phyloP scores from a whole-genome alignment of 805 yeast species.

The Priceomyces melissophilus region DNA sequence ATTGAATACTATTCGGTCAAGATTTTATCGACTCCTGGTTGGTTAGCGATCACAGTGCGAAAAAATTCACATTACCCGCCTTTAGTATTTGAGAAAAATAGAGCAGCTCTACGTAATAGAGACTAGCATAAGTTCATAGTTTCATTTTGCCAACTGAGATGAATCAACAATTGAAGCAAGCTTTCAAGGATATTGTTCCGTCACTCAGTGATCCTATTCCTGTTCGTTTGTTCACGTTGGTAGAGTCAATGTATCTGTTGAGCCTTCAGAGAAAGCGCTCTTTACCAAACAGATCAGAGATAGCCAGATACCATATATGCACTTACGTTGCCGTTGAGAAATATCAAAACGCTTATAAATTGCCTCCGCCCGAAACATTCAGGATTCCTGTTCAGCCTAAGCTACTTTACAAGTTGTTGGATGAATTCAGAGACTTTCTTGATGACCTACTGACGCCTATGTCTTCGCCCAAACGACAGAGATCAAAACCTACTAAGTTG shows the following conservation, averaged over 20 bases:
- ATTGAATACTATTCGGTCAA: too few species aligned
- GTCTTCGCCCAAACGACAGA: constrained; percentile 17
- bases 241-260: constrained; percentile 46
- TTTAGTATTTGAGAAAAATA: constrained; percentile 15
- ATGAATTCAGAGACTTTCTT: constrained; percentile 42
- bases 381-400: constrained; percentile 58
- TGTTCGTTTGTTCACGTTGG: constrained; percentile 32
- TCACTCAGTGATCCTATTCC: constrained; percentile 45
- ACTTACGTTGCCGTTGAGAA: constrained; percentile 59
- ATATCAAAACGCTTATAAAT: constrained; percentile 37
- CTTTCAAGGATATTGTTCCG: constrained; percentile 50
- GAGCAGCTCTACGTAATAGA: not conserved
- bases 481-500: constrained; percentile 15
- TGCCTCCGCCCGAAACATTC: constrained; percentile 48
- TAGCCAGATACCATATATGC: constrained; percentile 66
- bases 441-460: constrained; percentile 19
- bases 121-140: not conserved
- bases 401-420: constrained; percentile 38
- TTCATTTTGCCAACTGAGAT: not conserved
- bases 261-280: constrained; percentile 50
- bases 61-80: not conserved
- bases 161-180: constrained; percentile 21
- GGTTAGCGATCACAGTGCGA: constrained; percentile 13
- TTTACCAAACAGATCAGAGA: constrained; percentile 53
- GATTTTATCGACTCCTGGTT: constrained; percentile 19